Evolutionary conservation across 345 rosid genomes (phyloP), one percentile per base, ranked within the genome.

Genomic region (Streptanthus diversifolius): DNA sequence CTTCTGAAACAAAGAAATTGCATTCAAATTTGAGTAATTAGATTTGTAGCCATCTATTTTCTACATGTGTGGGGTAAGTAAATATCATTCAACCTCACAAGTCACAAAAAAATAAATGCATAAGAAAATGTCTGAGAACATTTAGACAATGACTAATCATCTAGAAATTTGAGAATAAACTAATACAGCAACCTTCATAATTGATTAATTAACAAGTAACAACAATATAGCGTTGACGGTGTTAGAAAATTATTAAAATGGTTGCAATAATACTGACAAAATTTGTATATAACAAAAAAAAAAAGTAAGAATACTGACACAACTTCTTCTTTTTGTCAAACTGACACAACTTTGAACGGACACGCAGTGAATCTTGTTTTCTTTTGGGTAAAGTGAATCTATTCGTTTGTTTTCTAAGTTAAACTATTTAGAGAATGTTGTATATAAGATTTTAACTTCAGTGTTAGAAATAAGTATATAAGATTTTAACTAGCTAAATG

Each of bases 251-350:
- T 43, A 15, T 17, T 43, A 14, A 43, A 27, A 1, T 67, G n/a
- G 27, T 67, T 27, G 22, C 40, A 68, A 18, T 68, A 67, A 30
- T 44, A 32, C 65, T 57, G 73, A 33, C 65, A 69, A 41, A 41
- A 32, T 17, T 53, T 51, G n/a, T n/a, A n/a, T n/a, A n/a, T n/a
- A n/a, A n/a, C n/a, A n/a, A n/a, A n/a, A n/a, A n/a, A n/a, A n/a
- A n/a, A n/a, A n/a, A n/a, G n/a, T n/a, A n/a, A n/a, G n/a, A 67
- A 30, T 44, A 32, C 65, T 57, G 73, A 33, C 65, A 69, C 53
- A 41, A 32, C 25, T 53, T 51, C 25, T 24, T 37, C 27, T 11
- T 54, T 36, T 66, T 53, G 39, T 18, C 48, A 53, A 67, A 15
- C 62, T 54, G 72, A 54, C 63, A 53, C 48, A 39, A 39, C 36